These are phyloP conservation scores for Ogataea chonburiensis DNA, from an alignment of 805 yeast genomes.

Conservation along the genomic window DNA sequence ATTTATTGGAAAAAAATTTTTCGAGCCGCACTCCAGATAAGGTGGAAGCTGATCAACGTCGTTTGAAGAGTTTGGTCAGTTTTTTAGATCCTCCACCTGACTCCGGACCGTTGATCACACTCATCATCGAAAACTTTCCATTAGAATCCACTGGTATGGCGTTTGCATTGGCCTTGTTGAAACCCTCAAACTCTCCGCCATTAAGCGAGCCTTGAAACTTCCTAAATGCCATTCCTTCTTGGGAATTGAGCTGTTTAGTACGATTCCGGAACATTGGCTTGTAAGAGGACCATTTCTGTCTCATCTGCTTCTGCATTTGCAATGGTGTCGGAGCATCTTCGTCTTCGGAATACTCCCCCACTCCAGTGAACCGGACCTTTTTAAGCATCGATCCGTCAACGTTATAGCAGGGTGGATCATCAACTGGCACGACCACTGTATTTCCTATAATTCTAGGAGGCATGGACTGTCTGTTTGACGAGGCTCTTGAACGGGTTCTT, in stretches of 20 bases:
- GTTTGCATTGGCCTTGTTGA: constrained; percentile 17
- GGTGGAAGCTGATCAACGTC: constrained; percentile 18
- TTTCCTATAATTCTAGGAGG: constrained; percentile 23
- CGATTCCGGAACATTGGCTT: constrained; percentile 33
- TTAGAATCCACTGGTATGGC: constrained; percentile 24
- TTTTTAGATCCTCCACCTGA: constrained; percentile 17
- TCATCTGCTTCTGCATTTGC: constrained; percentile 35
- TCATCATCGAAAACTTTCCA: constrained; percentile 35
- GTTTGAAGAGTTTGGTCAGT: constrained; percentile 31
- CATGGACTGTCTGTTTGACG: constrained; percentile 18
- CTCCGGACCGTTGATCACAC: constrained; percentile 21
- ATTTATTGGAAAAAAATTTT: constrained; percentile 9
- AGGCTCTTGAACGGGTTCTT: constrained; percentile 23
- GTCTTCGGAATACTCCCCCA: constrained; percentile 47
- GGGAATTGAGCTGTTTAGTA: constrained; percentile 32
- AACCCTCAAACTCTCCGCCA: constrained; percentile 26
- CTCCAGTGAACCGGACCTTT: constrained; percentile 53
- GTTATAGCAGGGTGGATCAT: constrained; percentile 14
- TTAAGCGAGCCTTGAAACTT: constrained; percentile 21
- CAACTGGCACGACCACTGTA: constrained; percentile 19
- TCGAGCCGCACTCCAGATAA: constrained; percentile 13
- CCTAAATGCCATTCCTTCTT: constrained; percentile 38
- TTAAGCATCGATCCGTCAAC: constrained; percentile 31
- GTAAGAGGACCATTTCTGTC: constrained; percentile 36
- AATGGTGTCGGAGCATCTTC: constrained; percentile 54